Evolutionary conservation across 345 rosid species (phyloP).

Genomic region (Syzygium aqueum): DNA sequence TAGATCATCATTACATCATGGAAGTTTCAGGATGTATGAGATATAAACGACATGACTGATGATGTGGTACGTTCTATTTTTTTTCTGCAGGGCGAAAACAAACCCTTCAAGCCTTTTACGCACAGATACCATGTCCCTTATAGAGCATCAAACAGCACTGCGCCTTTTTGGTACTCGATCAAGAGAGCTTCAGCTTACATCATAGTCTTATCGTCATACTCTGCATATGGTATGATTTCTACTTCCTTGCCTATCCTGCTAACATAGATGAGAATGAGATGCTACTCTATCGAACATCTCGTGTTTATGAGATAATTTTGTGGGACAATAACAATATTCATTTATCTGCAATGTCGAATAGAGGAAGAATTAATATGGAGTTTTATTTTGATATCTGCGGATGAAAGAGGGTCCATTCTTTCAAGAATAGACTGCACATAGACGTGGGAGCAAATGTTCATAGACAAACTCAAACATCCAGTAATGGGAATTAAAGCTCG

Average conservation of each 20-base stretch:
- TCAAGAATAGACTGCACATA: not conserved
- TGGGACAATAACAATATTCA: not conserved
- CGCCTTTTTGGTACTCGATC: slow-evolving; percentile 8
- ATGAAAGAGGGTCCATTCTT: not conserved
- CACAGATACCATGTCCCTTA: slow-evolving; percentile 5
- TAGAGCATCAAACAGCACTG: slow-evolving; percentile 1
- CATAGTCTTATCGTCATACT: slow-evolving; percentile 5
- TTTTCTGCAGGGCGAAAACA: slow-evolving; percentile 5
- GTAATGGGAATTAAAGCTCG: not conserved
- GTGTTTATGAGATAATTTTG: not conserved
- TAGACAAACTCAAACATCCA: not conserved
- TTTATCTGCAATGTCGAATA: not conserved
- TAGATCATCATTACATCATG: not conserved
- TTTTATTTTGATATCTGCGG: not conserved
- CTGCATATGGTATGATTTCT: slow-evolving; percentile 1
- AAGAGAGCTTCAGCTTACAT: slow-evolving; percentile 10
- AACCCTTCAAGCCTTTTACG: slow-evolving; percentile 4
- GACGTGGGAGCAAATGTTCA: not conserved
- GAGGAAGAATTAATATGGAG: not conserved
- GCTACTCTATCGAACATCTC: not conserved
- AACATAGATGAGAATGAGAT: not conserved
- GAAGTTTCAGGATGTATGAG: not conserved
- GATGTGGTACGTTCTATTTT: not conserved
- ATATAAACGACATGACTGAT: not conserved
- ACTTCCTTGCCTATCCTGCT: not conserved